Evolutionary conservation across 2,329 filamentous ascomycete genomes (phyloP).

Genomic region (Blastomyces emzantsi): DNA sequence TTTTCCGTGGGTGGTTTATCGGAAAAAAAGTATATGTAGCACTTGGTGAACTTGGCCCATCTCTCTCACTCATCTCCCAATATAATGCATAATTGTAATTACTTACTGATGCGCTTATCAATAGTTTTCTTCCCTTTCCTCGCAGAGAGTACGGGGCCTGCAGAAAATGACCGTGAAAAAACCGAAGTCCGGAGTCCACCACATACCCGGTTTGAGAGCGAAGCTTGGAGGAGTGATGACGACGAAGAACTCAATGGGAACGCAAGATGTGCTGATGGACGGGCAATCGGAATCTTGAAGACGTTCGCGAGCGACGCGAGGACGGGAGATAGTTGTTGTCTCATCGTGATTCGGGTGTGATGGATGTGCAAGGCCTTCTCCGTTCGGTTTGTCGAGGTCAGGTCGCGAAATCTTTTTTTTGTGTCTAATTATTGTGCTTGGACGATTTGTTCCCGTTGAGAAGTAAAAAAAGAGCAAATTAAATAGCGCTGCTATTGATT

Average conservation of each 20-base stretch:
- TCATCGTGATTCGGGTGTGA: conserved; percentile 10
- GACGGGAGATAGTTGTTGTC: conserved; percentile 27
- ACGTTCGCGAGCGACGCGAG: conserved; percentile 39
- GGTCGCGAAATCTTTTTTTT: not conserved
- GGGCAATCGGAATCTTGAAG: conserved; percentile 36
- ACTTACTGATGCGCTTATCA: conserved; percentile 41
- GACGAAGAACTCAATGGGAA: not conserved
- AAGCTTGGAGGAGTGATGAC: conserved; percentile 17
- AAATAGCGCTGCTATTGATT: not conserved
- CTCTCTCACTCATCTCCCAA: not conserved
- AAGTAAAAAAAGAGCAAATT: not conserved
- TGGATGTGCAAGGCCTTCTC: not conserved
- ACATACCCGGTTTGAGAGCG: conserved; percentile 15
- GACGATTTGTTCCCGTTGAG: not conserved
- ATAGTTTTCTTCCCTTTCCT: conserved; percentile 27
- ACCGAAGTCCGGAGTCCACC: conserved; percentile 20
- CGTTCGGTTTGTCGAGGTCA: not conserved
- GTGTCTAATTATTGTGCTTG: not conserved
- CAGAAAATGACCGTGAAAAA: conserved; percentile 29
- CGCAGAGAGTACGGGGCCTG: conserved; percentile 32
- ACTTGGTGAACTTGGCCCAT: not conserved
- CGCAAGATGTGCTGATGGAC: conserved; percentile 22
- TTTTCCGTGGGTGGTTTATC: not conserved
- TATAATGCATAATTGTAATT: not conserved
- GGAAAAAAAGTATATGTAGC: not conserved